These are phyloP conservation scores for Diaporthe longicolla DNA, from an alignment of 2,329 filamentous ascomycete genomes.

Conservation along the genomic window DNA sequence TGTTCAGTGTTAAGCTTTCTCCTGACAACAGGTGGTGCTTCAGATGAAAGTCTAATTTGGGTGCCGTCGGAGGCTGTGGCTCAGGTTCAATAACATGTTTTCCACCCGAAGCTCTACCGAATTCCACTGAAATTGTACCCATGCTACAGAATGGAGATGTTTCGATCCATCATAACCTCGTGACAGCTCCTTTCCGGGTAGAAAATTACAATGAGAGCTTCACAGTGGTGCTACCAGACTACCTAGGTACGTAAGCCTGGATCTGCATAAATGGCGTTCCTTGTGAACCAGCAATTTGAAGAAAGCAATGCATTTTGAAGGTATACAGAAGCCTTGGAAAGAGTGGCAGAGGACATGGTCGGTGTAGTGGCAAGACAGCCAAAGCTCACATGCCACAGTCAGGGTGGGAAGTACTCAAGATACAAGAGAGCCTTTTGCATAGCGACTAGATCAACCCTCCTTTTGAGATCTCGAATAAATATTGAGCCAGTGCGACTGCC, in stretches of 20 bases:
- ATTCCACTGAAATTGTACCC: background rate
- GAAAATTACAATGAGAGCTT: background rate
- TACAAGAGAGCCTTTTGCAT: too few species aligned
- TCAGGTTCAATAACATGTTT: background rate
- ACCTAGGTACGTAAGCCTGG: background rate
- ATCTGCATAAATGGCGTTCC: background rate
- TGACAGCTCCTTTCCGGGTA: background rate
- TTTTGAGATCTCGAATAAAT: background rate
- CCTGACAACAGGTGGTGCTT: conserved; percentile 24
- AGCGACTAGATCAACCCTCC: background rate
- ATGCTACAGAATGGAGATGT: background rate
- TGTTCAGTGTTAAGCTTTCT: conserved; percentile 20
- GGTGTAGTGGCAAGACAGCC: background rate
- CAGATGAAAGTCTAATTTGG: conserved; percentile 34
- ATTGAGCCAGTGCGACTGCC: background rate
- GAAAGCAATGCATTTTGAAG: background rate
- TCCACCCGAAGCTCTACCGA: background rate
- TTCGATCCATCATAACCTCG: too few species aligned
- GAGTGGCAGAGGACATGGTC: background rate
- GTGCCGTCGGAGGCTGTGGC: background rate
- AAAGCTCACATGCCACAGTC: background rate
- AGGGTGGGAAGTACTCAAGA: background rate
- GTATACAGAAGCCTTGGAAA: background rate
- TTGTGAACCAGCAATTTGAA: background rate
- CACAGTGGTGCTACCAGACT: background rate